Conservation (phyloP, 2,329 filamentous ascomycete species). For the Fusarium sp. region DNA sequence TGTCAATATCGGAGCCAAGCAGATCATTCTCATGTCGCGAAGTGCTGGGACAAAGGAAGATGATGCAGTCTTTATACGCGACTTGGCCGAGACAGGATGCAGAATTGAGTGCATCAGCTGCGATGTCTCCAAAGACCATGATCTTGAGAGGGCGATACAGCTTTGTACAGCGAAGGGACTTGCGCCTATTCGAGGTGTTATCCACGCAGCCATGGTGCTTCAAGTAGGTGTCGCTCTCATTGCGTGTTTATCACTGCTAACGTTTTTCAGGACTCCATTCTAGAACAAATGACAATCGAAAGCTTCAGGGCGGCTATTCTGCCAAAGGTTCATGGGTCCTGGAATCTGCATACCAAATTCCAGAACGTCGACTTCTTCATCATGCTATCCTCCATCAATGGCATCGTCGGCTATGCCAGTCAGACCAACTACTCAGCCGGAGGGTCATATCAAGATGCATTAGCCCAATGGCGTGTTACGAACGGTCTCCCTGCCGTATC, state of each 20-base stretch:
- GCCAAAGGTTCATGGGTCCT: not conserved
- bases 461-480: not conserved
- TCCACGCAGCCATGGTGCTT: not conserved
- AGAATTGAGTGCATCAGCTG: not conserved
- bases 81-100: not conserved
- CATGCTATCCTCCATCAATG: not conserved
- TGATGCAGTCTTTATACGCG: not conserved
- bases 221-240: not conserved
- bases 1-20: not conserved
- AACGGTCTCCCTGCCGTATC: not conserved
- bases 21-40: not conserved
- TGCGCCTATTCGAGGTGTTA: not conserved
- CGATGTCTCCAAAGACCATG: not conserved
- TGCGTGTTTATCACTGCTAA: not conserved
- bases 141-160: not conserved
- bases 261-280: not conserved
- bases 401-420: not conserved
- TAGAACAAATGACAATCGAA: not conserved
- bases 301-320: not conserved
- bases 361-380: not conserved
- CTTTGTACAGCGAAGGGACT: not conserved
- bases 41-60: not conserved
- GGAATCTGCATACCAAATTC: not conserved
- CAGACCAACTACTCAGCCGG: not conserved
- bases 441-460: not conserved